Evolutionary conservation across 306 rosid genomes (phyloP).

Genomic region (Malus sieversii): DNA sequence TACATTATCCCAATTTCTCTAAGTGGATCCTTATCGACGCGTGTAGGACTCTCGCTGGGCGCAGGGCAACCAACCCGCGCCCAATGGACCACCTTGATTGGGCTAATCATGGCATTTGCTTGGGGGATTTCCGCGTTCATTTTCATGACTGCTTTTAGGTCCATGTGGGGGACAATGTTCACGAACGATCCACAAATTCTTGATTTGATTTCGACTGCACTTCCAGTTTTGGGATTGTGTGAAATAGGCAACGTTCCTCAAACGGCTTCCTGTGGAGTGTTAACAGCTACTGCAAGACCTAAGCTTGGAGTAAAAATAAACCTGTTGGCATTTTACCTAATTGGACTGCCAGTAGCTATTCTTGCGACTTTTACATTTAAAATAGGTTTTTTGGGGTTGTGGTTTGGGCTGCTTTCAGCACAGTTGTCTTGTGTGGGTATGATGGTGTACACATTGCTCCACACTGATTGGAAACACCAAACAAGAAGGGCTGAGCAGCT

Average conservation of each 20-base stretch:
- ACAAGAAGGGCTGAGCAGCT: slow-evolving; percentile 53
- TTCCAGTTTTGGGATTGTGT: slow-evolving; percentile 74
- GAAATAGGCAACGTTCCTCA: slow-evolving; percentile 76
- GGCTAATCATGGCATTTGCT: slow-evolving; percentile 38
- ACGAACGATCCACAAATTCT: slow-evolving; percentile 65
- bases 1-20: slow-evolving; percentile 65
- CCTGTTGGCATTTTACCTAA: slow-evolving; percentile 63
- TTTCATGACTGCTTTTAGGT: slow-evolving; percentile 31
- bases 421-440: slow-evolving; percentile 62
- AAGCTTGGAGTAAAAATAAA: slow-evolving; percentile 73
- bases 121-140: slow-evolving; percentile 40
- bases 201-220: slow-evolving; percentile 39
- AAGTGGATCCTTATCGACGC: slow-evolving; percentile 49
- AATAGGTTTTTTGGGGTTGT: slow-evolving; percentile 61
- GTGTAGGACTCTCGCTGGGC: slow-evolving; percentile 75
- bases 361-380: slow-evolving; percentile 36
- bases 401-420: slow-evolving; percentile 79
- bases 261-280: slow-evolving; percentile 73
- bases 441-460: slow-evolving; percentile 51
- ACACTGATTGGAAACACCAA: slow-evolving; percentile 77
- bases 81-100: slow-evolving; percentile 50
- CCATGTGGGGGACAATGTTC: slow-evolving; percentile 53
- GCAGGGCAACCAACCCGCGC: slow-evolving; percentile 61
- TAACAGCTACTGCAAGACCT: slow-evolving; percentile 72
- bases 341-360: slow-evolving; percentile 71